Percentiles rank a stretch among this genome's conserved stretches.
Conservation (phyloP, 805 yeast species). For the Blastobotrys terrestris region DNA sequence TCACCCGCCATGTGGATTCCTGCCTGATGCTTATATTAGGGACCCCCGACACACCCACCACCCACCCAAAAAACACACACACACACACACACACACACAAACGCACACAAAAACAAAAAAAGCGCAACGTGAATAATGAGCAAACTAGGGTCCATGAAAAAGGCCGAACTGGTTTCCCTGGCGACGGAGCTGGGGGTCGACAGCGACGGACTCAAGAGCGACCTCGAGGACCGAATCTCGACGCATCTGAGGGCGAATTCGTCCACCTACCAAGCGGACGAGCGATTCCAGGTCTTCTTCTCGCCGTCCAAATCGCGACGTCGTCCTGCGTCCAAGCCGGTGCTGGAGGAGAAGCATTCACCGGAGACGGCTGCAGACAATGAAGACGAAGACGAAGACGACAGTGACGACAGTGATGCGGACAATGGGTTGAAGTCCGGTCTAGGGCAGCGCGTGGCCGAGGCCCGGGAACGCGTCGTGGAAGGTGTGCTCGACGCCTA, state of each 20-base stretch:
- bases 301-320: constrained; percentile 11
- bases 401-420: constrained; percentile 19
- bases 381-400: constrained; percentile 11
- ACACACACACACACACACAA: too few relatives aligned
- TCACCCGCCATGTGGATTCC: not conserved
- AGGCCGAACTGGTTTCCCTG: constrained; percentile 33
- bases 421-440: constrained; percentile 14
- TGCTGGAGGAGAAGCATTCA: constrained; percentile 8
- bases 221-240: constrained; percentile 26
- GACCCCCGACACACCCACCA: not conserved
- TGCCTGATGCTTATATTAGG: not conserved
- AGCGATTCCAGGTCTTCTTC: constrained; percentile 19
- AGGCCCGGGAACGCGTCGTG: constrained; percentile 18
- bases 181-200: constrained; percentile 33
- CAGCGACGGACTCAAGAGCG: constrained; percentile 26
- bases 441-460: constrained; percentile 21
- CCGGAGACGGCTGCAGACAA: constrained; percentile 5
- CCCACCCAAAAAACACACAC: too few relatives aligned
- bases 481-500: constrained; percentile 12
- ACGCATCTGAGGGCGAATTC: constrained; percentile 17
- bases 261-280: constrained; percentile 14
- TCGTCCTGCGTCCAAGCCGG: constrained; percentile 7
- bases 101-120: not conserved
- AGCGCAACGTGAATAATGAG: constrained; percentile 10
- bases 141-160: constrained; percentile 34